A percentile compares a stretch with the other conserved stretches of the same genome.
phyloP scores from a whole-genome alignment of 306 rosid genomes.

The Inga leiocalycina region DNA sequence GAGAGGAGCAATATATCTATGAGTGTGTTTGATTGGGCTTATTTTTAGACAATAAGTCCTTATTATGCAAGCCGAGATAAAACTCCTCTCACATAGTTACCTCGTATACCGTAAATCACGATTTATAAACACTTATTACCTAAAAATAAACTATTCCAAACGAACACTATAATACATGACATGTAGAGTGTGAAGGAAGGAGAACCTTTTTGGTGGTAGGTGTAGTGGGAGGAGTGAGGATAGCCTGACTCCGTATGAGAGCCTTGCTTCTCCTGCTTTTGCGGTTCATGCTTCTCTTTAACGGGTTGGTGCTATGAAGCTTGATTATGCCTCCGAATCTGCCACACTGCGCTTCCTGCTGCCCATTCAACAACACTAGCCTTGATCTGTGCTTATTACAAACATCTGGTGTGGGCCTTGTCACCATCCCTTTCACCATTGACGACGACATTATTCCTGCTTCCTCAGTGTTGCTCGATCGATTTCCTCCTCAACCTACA shows the following conservation, averaged over 20 bases:
- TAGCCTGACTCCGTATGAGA: constrained; percentile 44
- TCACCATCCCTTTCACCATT: constrained; percentile 59
- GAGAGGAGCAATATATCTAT: neutral
- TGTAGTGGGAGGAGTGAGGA: constrained; percentile 60
- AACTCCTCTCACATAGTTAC: too few species aligned
- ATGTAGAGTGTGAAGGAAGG: neutral
- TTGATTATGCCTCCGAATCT: constrained; percentile 6
- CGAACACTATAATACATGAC: too few species aligned
- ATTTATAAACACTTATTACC: too few species aligned
- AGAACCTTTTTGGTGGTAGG: constrained; percentile 77
- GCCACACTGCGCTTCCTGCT: constrained; percentile 29
- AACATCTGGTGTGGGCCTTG: constrained; percentile 49
- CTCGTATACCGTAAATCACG: too few species aligned
- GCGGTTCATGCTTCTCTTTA: constrained; percentile 20
- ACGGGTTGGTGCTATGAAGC: constrained; percentile 10
- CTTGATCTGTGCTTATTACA: constrained; percentile 29
- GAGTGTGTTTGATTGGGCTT: too few species aligned
- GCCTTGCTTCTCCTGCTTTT: constrained; percentile 32
- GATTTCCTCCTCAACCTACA: neutral
- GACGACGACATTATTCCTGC: constrained; percentile 49
- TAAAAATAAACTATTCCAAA: too few species aligned
- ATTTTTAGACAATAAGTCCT: too few species aligned
- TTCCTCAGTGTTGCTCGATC: neutral
- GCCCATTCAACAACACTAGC: constrained; percentile 2
- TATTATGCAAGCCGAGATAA: too few species aligned